A percentile compares a stretch with the other conserved stretches of the same genome.
Conservation (phyloP, 768 basidiomycete species). For the Coprinellus micaceus region DNA sequence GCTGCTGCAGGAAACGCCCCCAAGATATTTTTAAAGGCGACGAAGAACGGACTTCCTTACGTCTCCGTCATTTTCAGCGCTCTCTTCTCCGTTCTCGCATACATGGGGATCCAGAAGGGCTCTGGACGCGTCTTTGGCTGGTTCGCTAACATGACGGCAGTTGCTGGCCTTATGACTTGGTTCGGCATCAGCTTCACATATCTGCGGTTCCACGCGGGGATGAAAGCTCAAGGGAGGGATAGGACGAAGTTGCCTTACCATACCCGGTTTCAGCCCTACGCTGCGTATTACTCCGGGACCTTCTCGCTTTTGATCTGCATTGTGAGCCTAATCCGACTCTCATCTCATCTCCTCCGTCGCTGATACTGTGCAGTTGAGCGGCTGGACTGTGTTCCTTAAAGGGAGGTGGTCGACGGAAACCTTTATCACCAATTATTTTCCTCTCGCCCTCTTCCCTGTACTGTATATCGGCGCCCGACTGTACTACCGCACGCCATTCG, state of each 20-base stretch:
- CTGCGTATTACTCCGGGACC: constrained; percentile 55
- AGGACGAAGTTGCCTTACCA: constrained; percentile 68
- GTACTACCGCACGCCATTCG: constrained; percentile 43
- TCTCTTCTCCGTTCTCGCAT: constrained; percentile 67
- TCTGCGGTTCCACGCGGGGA: constrained; percentile 79
- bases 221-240: constrained; percentile 76
- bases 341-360: not conserved
- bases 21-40: constrained; percentile 66
- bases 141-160: constrained; percentile 75
- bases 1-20: constrained; percentile 81
- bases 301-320: constrained; percentile 52
- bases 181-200: constrained; percentile 74
- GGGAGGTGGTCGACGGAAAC: constrained; percentile 45
- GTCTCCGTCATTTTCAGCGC: constrained; percentile 67
- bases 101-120: constrained; percentile 68
- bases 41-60: constrained; percentile 72
- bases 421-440: constrained; percentile 87
- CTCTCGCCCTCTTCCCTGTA: constrained; percentile 67
- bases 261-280: constrained; percentile 65
- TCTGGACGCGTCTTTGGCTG: constrained; percentile 75
- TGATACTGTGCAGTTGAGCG: constrained; percentile 35
- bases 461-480: constrained; percentile 62
- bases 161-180: constrained; percentile 76
- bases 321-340: constrained; percentile 38
- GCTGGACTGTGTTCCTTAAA: constrained; percentile 41